These are phyloP conservation scores for Aspergillus pseudonomiae DNA, from an alignment of 2,329 filamentous ascomycete genomes.

Conservation along the genomic window DNA sequence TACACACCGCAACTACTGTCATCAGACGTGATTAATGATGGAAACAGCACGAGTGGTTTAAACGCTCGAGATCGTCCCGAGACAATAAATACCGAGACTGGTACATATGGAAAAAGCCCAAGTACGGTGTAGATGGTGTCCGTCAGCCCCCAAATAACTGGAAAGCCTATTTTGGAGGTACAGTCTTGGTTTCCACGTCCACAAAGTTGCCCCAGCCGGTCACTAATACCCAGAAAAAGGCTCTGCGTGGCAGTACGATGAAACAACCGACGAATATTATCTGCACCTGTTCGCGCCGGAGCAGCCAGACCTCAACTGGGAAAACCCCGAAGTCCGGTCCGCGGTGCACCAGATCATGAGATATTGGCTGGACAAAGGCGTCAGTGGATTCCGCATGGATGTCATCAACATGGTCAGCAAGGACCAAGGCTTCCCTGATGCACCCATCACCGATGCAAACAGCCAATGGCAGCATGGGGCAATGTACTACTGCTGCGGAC, in stretches of 20 bases:
- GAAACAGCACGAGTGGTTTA: conserved; percentile 55
- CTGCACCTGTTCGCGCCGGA: conserved; percentile 73
- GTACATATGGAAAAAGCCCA: conserved; percentile 62
- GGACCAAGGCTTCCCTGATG: conserved; percentile 54
- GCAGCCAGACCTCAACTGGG: conserved; percentile 83
- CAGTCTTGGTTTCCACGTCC: not conserved
- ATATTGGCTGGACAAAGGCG: conserved; percentile 76
- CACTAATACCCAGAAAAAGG: not conserved
- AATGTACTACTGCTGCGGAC: not conserved
- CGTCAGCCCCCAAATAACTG: conserved; percentile 70
- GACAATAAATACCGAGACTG: conserved; percentile 67
- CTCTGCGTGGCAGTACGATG: conserved; percentile 52
- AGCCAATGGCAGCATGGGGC: not conserved
- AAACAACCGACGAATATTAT: conserved; percentile 71
- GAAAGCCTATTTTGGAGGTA: not conserved
- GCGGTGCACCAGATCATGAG: conserved; percentile 74
- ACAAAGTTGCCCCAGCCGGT: not conserved
- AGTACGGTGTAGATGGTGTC: conserved; percentile 57
- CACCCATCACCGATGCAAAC: conserved; percentile 42
- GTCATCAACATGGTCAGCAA: conserved; percentile 74
- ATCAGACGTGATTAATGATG: not conserved
- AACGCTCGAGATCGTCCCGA: conserved; percentile 62
- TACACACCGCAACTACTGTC: not conserved
- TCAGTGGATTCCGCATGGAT: conserved; percentile 73
- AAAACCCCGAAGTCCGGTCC: conserved; percentile 65